Evolutionary conservation across 192 early-diverging fungal species (phyloP).

Genomic region (Nowakowskiella sp.): DNA sequence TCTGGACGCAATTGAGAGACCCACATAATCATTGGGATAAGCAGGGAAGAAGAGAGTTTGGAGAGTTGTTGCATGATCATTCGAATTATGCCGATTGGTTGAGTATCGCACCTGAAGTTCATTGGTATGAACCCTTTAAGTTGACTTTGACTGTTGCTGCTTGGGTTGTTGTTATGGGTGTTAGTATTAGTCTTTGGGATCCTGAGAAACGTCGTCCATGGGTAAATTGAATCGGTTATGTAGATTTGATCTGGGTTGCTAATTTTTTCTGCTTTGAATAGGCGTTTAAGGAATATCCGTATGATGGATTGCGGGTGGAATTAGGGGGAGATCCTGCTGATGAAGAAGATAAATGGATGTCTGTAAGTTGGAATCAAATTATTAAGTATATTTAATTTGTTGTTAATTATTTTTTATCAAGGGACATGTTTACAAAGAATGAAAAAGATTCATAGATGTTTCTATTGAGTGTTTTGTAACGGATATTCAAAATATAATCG

Average conservation of each 20-base stretch:
- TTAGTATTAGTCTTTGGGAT: constrained; percentile 26
- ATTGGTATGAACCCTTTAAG: constrained; percentile 14
- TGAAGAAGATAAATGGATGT: constrained; percentile 20
- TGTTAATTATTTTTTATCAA: no score
- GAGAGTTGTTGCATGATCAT: constrained; percentile 38
- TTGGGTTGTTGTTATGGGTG: constrained; percentile 13
- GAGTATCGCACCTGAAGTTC: constrained; percentile 29
- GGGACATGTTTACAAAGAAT: no score
- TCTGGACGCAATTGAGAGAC: constrained; percentile 36
- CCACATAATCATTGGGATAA: constrained; percentile 50
- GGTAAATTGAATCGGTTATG: no score
- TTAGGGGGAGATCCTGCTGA: constrained; percentile 47
- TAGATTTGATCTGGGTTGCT: no score
- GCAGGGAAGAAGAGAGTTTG: constrained; percentile 45
- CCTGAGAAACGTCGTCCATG: constrained; percentile 26
- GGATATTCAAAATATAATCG: no score
- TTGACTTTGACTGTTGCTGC: constrained; percentile 16
- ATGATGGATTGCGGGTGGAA: constrained; percentile 39
- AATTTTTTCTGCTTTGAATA: no score
- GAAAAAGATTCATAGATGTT: no score
- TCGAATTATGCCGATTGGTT: constrained; percentile 34
- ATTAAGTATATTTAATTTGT: no score
- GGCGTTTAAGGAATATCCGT: constrained; percentile 42
- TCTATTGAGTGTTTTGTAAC: no score
- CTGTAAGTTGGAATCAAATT: no score